These are phyloP conservation scores for Phytophthora tentaculata DNA, from an alignment of 352 stramenopile genomes.

Conservation along the genomic window DNA sequence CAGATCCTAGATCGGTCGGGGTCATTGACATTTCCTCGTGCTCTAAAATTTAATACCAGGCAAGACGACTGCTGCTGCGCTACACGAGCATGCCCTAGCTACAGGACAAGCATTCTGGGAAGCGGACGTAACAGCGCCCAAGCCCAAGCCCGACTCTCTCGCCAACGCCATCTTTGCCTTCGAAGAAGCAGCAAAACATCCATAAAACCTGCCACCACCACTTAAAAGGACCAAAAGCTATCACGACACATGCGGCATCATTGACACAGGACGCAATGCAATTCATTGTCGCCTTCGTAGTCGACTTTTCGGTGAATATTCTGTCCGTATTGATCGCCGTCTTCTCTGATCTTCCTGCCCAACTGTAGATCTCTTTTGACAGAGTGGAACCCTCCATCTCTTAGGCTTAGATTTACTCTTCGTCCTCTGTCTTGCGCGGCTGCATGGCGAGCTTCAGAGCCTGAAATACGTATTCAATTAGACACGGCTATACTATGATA, in stretches of 20 bases:
- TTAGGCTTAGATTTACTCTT: conserved; percentile 48
- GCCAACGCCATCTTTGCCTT: conserved; percentile 57
- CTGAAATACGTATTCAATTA: conserved; percentile 28
- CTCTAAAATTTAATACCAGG: conserved; percentile 42
- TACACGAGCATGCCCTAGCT: conserved; percentile 51
- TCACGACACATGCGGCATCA: neutral
- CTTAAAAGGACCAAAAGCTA: neutral
- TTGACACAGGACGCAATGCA: conserved; percentile 17
- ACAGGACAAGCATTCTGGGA: conserved; percentile 48
- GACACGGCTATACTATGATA: neutral
- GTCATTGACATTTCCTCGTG: conserved; percentile 12
- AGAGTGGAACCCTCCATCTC: neutral
- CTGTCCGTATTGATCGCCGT: neutral
- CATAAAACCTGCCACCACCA: neutral
- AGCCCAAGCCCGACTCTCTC: conserved; percentile 64
- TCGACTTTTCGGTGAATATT: neutral
- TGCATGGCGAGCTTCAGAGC: conserved; percentile 71
- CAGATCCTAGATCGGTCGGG: neutral
- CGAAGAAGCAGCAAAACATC: conserved; percentile 23
- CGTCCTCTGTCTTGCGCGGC: conserved; percentile 51
- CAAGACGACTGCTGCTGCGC: conserved; percentile 71
- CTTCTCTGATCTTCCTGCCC: conserved; percentile 6
- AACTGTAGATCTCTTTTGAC: neutral
- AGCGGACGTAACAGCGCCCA: conserved; percentile 55
- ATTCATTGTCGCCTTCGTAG: neutral